Base-by-base conservation (phyloP, 768 basidiomycete genomes). In the Lactarius pseudohatsudake region DNA sequence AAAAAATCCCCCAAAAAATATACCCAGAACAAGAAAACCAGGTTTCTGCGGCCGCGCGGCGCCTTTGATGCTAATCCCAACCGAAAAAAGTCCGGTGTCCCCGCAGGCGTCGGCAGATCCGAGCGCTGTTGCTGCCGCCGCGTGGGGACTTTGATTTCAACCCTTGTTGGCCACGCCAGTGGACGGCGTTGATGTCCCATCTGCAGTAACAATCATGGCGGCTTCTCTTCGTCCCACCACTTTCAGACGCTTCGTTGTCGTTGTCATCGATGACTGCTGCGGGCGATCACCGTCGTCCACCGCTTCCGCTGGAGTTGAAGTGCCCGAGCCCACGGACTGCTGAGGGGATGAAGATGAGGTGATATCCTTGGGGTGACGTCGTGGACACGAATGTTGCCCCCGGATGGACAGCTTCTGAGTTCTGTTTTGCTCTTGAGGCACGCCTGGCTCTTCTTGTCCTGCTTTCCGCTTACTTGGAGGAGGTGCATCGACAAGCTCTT, bases 121-220 rank as follows among this genome's bases (percentile, higher is more conserved):
- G 30, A 30, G 30, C 30, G 16, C 45, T 40, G 56, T 32, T 36
- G 59, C 22, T 18, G 4, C 36, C 2, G 11, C 13, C 11, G 11
- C 11, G 57, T 1, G 62, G 43, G 6, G 62, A 67, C 26, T 45
- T 55, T 34, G 26, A 26, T 26, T 26, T 26, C 26, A 26, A 26
- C 26, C 11, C 15, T 4, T 56, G 54, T 59, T 53, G 32, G 11
- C 34, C 2, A 5, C 62, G 40, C 18, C 3, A 20, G 11, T 16
- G 61, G 30, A 36, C 20, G 34, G 7, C 55, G 59, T 58, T 47
- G 54, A 13, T 22, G 43, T 11, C 60, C 61, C 61, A 69, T 69
- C 20, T 57, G 68, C 34, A 61, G 36, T 26, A 69, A 41, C 34
- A 62, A 41, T 18, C 61, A 69, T 20, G 65, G 65, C 18, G 65